Percentiles rank a stretch among this genome's conserved stretches.
Evolutionary conservation across 805 yeast species (phyloP).

Genomic region (Candida rishiriensis): DNA sequence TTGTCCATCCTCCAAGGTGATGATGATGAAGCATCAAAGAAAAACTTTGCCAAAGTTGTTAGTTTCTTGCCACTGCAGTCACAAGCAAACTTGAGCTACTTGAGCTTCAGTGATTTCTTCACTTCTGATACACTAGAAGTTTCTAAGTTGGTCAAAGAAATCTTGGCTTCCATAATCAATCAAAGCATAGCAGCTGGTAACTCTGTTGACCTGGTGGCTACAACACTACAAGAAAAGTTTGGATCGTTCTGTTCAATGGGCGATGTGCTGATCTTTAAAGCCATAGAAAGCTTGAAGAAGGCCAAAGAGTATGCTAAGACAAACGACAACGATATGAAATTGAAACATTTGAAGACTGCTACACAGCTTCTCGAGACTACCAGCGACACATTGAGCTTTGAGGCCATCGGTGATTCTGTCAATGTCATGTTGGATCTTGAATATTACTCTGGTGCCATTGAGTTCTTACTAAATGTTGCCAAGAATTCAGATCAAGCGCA

Average conservation of each 20-base stretch:
- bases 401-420: constrained; percentile 76
- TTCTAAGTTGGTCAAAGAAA: constrained; percentile 70
- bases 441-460: constrained; percentile 80
- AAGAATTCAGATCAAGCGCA: constrained; percentile 60
- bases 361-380: constrained; percentile 74
- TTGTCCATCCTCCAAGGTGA: constrained; percentile 78
- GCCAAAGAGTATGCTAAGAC: constrained; percentile 72
- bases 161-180: constrained; percentile 83
- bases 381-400: constrained; percentile 70
- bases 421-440: constrained; percentile 72
- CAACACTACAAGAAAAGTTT: constrained; percentile 84
- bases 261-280: constrained; percentile 91
- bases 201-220: constrained; percentile 85
- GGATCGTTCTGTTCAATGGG: constrained; percentile 92
- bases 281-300: constrained; percentile 83
- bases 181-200: constrained; percentile 88
- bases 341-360: constrained; percentile 66
- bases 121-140: constrained; percentile 57
- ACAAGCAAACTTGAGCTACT: constrained; percentile 59
- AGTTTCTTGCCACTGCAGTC: constrained; percentile 62
- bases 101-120: constrained; percentile 73
- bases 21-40: constrained; percentile 35
- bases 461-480: constrained; percentile 74
- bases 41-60: constrained; percentile 59
- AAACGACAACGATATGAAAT: constrained; percentile 66